Conservation (phyloP, 1,139 yeast species). For the Yamadazyma taylorii region DNA sequence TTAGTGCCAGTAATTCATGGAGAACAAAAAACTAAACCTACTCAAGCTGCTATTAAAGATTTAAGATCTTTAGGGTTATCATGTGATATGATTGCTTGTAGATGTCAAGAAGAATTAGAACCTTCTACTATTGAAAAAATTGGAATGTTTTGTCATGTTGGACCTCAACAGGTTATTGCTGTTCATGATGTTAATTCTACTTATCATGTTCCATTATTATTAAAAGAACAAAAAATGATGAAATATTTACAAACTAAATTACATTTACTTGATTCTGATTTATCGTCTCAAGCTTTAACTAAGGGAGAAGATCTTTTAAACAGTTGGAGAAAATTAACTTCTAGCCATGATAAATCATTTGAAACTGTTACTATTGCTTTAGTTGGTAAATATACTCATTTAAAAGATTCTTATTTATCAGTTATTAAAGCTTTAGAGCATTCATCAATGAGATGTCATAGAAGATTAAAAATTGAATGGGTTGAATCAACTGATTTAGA, state of each 20-base stretch:
- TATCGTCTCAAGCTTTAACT: conserved; percentile 53
- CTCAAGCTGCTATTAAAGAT: conserved; percentile 98
- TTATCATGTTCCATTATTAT: conserved; percentile 91
- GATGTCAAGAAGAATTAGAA: conserved; percentile 86
- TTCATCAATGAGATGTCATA: conserved; percentile 84
- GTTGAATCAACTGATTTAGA: conserved; percentile 93
- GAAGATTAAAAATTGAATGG: conserved; percentile 88
- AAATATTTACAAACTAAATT: conserved; percentile 72
- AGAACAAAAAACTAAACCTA: conserved; percentile 98
- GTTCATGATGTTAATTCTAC: conserved; percentile 97
- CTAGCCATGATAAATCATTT: conserved; percentile 74
- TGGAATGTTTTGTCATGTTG: conserved; percentile 99
- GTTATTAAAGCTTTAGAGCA: conserved; percentile 96
- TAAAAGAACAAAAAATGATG: conserved; percentile 85
- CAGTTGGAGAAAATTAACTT: conserved; percentile 81
- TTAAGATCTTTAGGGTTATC: conserved; percentile 90
- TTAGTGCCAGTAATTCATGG: conserved; percentile 97
- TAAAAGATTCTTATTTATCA: conserved; percentile 92
- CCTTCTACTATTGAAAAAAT: conserved; percentile 86
- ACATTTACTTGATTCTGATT: conserved; percentile 49
- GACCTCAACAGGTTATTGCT: conserved; percentile 94
- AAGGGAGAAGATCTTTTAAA: conserved; percentile 70
- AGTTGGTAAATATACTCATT: conserved; percentile 95
- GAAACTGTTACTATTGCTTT: conserved; percentile 91
- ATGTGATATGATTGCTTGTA: conserved; percentile 97